Evolutionary conservation across 768 basidiomycete species (phyloP).

Genomic region (Macrolepiota albuminosa): DNA sequence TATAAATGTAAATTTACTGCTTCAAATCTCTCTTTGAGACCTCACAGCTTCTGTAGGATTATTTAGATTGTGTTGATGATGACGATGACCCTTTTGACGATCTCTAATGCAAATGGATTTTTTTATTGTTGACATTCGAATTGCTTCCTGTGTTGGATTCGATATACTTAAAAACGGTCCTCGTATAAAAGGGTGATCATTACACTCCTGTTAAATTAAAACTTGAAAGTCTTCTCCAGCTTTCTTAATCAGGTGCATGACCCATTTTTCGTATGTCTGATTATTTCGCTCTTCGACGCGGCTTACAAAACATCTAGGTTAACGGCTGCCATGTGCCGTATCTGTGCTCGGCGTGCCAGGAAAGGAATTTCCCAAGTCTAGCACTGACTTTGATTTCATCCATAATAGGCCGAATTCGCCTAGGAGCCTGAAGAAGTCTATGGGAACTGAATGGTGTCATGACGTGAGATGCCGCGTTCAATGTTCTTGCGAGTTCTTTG

Average conservation of each 20-base stretch:
- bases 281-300: neutral
- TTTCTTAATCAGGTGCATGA: neutral
- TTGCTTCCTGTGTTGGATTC: neutral
- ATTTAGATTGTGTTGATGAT: slow-evolving; percentile 13
- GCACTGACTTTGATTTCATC: neutral
- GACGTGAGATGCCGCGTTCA: neutral
- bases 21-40: neutral
- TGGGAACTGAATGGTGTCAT: neutral
- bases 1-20: slow-evolving; percentile 3
- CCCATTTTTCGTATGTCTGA: neutral
- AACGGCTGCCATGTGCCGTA: neutral
- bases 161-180: neutral
- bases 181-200: neutral
- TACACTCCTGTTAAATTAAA: neutral
- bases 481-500: neutral
- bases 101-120: neutral
- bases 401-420: neutral
- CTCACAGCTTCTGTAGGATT: slow-evolving; percentile 12
- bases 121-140: neutral
- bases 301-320: neutral
- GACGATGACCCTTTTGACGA: slow-evolving; percentile 2
- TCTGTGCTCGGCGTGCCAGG: neutral
- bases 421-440: neutral
- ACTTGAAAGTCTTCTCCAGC: neutral
- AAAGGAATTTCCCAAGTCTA: neutral